These are phyloP conservation scores for Aspergillus udagawae DNA, from an alignment of 2,329 filamentous ascomycete genomes.

Conservation along the genomic window DNA sequence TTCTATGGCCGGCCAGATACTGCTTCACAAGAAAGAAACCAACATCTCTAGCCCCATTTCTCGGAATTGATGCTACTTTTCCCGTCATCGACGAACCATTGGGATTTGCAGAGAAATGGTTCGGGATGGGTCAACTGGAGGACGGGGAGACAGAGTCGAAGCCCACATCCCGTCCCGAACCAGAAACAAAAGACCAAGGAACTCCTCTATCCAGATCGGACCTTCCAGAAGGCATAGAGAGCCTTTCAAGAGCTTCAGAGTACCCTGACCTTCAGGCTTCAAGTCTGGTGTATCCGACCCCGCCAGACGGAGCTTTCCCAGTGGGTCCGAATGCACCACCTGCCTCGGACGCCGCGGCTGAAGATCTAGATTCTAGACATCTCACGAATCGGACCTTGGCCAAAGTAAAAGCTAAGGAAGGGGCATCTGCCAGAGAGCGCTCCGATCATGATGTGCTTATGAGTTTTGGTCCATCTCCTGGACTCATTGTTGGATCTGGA, in stretches of 20 bases:
- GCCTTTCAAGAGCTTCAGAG: conserved; percentile 35
- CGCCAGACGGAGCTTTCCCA: conserved; percentile 45
- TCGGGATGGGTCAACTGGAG: conserved; percentile 23
- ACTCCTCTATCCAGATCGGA: conserved; percentile 22
- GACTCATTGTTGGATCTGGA: conserved; percentile 33
- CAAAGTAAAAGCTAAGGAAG: conserved; percentile 11
- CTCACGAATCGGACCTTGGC: conserved; percentile 13
- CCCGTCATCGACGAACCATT: conserved; percentile 34
- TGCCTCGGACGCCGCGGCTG: conserved; percentile 28
- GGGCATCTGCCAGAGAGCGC: conserved; percentile 8
- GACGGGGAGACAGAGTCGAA: conserved; percentile 15
- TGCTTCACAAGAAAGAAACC: conserved; percentile 38
- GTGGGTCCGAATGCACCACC: conserved; percentile 26
- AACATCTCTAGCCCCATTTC: conserved; percentile 10
- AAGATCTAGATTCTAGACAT: conserved; percentile 23
- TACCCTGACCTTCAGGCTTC: conserved; percentile 39
- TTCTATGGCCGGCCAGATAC: conserved; percentile 43
- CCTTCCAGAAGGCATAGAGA: conserved; percentile 30
- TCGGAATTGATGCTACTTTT: conserved; percentile 13
- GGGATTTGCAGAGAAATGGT: conserved; percentile 42
- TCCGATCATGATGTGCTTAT: conserved; percentile 19
- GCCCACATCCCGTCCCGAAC: conserved; percentile 15
- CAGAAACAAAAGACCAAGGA: conserved; percentile 21
- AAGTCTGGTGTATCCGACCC: conserved; percentile 51
- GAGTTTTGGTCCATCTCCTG: conserved; percentile 22